phyloP scores from a whole-genome alignment of 2,329 filamentous ascomycete genomes.

The Huntiella decipiens region DNA sequence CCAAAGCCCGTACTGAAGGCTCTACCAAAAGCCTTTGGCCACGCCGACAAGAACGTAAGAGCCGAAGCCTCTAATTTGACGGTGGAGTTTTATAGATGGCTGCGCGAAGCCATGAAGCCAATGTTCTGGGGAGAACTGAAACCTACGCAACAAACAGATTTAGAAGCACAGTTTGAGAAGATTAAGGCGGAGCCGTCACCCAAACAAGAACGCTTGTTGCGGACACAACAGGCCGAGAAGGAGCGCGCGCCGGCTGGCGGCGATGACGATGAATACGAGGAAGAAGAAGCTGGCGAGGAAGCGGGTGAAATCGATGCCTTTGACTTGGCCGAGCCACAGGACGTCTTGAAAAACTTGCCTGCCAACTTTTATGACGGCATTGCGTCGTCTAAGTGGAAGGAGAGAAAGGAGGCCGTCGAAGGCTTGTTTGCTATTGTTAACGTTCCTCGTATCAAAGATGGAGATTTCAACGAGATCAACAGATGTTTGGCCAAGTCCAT shows the following conservation, averaged over 20 bases:
- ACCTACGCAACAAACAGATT: conserved; percentile 79
- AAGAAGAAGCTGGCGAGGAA: conserved; percentile 33
- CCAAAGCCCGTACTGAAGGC: conserved; percentile 79
- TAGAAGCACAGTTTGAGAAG: conserved; percentile 87
- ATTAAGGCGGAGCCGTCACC: conserved; percentile 72
- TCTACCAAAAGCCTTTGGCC: conserved; percentile 78
- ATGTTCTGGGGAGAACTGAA: conserved; percentile 95
- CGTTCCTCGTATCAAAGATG: conserved; percentile 80
- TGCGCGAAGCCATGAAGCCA: conserved; percentile 93
- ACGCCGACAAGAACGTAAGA: conserved; percentile 95
- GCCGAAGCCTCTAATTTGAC: conserved; percentile 82
- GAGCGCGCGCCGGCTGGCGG: conserved; percentile 48
- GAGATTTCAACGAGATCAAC: conserved; percentile 67
- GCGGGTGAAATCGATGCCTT: conserved; percentile 59
- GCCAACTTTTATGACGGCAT: conserved; percentile 67
- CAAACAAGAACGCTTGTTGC: conserved; percentile 75
- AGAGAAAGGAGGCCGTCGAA: conserved; percentile 85
- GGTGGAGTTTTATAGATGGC: conserved; percentile 90
- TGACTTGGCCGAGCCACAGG: conserved; percentile 69
- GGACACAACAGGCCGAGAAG: conserved; percentile 72
- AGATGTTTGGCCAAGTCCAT: conserved; percentile 80
- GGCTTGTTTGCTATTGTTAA: conserved; percentile 59
- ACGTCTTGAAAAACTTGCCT: conserved; percentile 66
- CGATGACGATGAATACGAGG: conserved; percentile 33
- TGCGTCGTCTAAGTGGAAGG: conserved; percentile 92